Base-by-base conservation (phyloP, 108 stramenopile genomes). In the Cyclotella distinguenda region DNA sequence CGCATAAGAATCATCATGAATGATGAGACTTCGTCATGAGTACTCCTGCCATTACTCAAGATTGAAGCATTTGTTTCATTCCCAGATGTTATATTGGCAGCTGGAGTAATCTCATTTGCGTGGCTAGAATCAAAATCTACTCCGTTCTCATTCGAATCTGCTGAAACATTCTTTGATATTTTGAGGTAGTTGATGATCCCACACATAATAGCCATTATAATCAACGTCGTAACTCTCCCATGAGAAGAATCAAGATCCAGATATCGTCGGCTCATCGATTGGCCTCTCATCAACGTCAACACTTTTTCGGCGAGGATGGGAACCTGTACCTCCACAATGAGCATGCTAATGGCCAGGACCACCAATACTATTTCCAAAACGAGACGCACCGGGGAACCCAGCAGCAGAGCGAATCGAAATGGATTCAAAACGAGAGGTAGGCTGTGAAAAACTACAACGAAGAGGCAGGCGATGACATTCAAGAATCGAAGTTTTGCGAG, bases 401-500 rank as follows among this genome's bases (percentile, higher is more conserved):
- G 23, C 27, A 72, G 8, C 30, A 50, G 26, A 4, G 66, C 35
- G 25, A 45, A 48, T 23, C 48, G 54, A 25, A 72, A 26, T 11
- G 71, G 71, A 52, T 72, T 72, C 38, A 72, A 39, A 7, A 51
- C 8, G 9, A 38, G 39, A 25, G 71, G 63, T 11, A 72, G 36
- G 6, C 23, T 40, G 48, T 56, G 62, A 56, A 72, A 57, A 6
- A 72, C 0, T 3, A 72, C 9, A 7, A 72, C 28, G 12, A 50
- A 59, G 46, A 58, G 34, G 18, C 60, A 64, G 28, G 56, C 57
- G 56, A 15, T 5, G 23, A 40, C 43, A 35, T 72, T 72, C 36
- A 72, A 50, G 13, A 64, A 72, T 19, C 71, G 62, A 13, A 72
- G 18, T 34, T 72, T 72, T 27, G 63, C 42, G 0, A 58, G 40